Evolutionary conservation across 768 basidiomycete genomes (phyloP).

Genomic region (Hebeloma cylindrosporum): DNA sequence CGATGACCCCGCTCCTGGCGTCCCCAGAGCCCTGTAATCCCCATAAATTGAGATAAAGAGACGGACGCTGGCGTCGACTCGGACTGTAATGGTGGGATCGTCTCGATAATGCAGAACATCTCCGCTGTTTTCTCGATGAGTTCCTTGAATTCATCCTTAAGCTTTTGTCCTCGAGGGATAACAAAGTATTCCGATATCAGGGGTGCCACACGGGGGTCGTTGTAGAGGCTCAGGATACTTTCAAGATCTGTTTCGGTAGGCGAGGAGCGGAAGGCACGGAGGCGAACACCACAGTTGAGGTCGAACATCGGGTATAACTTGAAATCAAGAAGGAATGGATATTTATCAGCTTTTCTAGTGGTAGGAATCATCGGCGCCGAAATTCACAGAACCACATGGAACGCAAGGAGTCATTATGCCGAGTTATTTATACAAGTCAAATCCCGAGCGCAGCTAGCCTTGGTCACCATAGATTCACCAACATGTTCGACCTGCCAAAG

Average conservation of each 20-base stretch:
- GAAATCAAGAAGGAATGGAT: too few species aligned
- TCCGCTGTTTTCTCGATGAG: conserved; percentile 1
- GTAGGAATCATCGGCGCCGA: too few species aligned
- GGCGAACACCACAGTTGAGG: too few species aligned
- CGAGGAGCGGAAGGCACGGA: too few species aligned
- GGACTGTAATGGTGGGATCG: not conserved
- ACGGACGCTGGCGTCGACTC: too few species aligned
- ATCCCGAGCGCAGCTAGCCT: too few species aligned
- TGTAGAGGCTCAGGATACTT: conserved; percentile 1
- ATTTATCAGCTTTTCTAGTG: too few species aligned
- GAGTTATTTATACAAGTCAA: too few species aligned
- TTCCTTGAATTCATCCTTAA: conserved; percentile 1
- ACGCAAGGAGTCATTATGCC: too few species aligned
- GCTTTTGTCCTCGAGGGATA: not conserved
- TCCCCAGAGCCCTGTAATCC: conserved; percentile 16
- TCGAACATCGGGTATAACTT: too few species aligned
- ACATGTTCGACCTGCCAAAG: conserved; percentile 2
- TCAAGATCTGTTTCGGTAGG: not conserved
- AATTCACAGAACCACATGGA: too few species aligned
- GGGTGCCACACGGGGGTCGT: conserved; percentile 1
- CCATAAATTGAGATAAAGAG: conserved; percentile 8
- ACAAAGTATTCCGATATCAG: conserved; percentile 1
- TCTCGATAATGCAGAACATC: conserved; percentile 1
- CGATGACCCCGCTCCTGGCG: conserved; percentile 8
- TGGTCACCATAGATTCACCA: not conserved